Conservation (phyloP, 176 grass and related monocot species). For the Aegilops speltoides region DNA sequence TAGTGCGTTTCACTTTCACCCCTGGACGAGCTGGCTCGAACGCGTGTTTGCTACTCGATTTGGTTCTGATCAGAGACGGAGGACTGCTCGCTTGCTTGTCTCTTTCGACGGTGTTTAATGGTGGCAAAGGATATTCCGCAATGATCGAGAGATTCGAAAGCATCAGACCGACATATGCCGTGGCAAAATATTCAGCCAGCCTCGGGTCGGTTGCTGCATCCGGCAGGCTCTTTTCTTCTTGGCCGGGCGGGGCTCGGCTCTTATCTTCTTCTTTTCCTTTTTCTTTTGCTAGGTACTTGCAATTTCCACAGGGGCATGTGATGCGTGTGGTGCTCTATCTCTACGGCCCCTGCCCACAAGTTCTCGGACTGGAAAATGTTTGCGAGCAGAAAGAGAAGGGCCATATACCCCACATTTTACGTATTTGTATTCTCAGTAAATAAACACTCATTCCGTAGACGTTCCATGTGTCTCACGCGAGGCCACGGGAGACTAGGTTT, state of each 20-base stretch:
- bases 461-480: too few species aligned
- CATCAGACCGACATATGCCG: neutral
- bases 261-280: too few species aligned
- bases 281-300: neutral
- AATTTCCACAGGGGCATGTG: neutral
- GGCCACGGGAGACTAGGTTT: too few species aligned
- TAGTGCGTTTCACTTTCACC: too few species aligned
- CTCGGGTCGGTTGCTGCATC: neutral
- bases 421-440: too few species aligned
- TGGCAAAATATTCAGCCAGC: neutral
- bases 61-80: neutral
- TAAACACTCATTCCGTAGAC: too few species aligned
- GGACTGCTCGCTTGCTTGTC: neutral
- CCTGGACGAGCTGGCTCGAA: neutral
- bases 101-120: neutral
- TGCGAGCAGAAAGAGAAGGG: too few species aligned
- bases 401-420: too few species aligned
- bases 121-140: neutral
- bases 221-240: neutral
- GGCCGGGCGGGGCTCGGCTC: too few species aligned
- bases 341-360: neutral
- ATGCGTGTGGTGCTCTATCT: neutral
- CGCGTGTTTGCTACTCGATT: neutral
- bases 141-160: neutral
- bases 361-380: neutral